phyloP scores from a whole-genome alignment of 1,284 basidiomycete species.

The Marasmius tenuissimus region DNA sequence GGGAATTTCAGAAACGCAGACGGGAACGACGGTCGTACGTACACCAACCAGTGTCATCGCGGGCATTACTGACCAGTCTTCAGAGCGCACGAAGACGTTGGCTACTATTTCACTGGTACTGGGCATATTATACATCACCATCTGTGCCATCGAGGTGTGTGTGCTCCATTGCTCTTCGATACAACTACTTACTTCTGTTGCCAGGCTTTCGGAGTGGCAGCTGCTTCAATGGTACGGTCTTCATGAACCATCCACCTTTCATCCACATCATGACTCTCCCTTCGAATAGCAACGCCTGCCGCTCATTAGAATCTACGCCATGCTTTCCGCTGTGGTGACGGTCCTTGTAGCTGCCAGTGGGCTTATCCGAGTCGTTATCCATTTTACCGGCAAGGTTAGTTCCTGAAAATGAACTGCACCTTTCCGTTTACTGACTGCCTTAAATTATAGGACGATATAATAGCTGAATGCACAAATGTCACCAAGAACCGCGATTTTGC shows the following conservation, averaged over 20 bases:
- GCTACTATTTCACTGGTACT: slow-evolving; percentile 60
- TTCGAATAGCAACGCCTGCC: slow-evolving; percentile 53
- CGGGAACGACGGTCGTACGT: slow-evolving; percentile 49
- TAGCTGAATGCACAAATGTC: slow-evolving; percentile 45
- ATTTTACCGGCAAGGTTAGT: slow-evolving; percentile 67
- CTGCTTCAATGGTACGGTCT: slow-evolving; percentile 52
- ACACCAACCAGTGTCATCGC: background rate
- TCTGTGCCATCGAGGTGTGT: slow-evolving; percentile 51
- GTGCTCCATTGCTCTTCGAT: background rate
- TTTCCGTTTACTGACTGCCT: background rate
- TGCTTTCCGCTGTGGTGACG: slow-evolving; percentile 50
- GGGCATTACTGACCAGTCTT: background rate
- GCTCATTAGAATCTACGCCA: slow-evolving; percentile 57
- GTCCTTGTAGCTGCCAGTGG: slow-evolving; percentile 54
- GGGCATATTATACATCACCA: slow-evolving; percentile 52
- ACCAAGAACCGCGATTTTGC: slow-evolving; percentile 32
- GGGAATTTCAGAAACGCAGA: slow-evolving; percentile 55
- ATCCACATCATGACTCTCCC: slow-evolving; percentile 3
- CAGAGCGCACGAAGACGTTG: slow-evolving; percentile 50
- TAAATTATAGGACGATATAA: slow-evolving; percentile 44
- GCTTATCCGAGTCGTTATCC: slow-evolving; percentile 57
- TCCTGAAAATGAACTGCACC: background rate
- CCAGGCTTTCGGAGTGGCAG: slow-evolving; percentile 49
- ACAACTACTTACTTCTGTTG: background rate
- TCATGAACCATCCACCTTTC: background rate